Evolutionary conservation across 2,329 filamentous ascomycete genomes (phyloP).

Genomic region (Botrytis deweyae): DNA sequence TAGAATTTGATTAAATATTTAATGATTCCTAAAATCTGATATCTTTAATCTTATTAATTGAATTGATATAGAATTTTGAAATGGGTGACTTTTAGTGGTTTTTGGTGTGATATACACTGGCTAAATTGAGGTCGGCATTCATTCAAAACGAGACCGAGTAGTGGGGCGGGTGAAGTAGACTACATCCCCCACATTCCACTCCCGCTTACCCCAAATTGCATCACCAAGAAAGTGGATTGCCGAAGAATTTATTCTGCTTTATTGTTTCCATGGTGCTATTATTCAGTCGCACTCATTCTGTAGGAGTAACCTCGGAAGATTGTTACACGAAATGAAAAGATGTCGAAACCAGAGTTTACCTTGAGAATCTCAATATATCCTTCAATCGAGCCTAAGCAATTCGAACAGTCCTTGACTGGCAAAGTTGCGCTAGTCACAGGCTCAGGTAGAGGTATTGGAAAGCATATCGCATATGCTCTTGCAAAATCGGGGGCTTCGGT

Average conservation of each 20-base stretch:
- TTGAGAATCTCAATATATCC: constrained; percentile 25
- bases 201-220: not conserved
- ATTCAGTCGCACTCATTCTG: not conserved
- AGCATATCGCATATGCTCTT: constrained; percentile 26
- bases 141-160: too few species aligned
- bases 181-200: not conserved
- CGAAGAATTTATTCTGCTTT: not conserved
- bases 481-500: constrained; percentile 27
- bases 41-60: too few species aligned
- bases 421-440: constrained; percentile 30
- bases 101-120: too few species aligned
- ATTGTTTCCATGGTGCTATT: not conserved
- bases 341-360: constrained; percentile 25
- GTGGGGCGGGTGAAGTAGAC: not conserved
- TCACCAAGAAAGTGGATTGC: not conserved
- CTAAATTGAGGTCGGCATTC: too few species aligned
- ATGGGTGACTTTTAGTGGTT: too few species aligned
- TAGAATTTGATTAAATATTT: too few species aligned
- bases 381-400: constrained; percentile 27
- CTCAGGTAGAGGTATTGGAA: constrained; percentile 28
- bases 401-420: constrained; percentile 18
- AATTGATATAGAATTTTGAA: too few species aligned
- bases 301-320: not conserved
- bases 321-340: not conserved
- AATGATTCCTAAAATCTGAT: too few species aligned